A percentile compares a stretch with the other conserved stretches of the same genome.
phyloP scores from a whole-genome alignment of 306 rosid species.

The Mimosa pudica region DNA sequence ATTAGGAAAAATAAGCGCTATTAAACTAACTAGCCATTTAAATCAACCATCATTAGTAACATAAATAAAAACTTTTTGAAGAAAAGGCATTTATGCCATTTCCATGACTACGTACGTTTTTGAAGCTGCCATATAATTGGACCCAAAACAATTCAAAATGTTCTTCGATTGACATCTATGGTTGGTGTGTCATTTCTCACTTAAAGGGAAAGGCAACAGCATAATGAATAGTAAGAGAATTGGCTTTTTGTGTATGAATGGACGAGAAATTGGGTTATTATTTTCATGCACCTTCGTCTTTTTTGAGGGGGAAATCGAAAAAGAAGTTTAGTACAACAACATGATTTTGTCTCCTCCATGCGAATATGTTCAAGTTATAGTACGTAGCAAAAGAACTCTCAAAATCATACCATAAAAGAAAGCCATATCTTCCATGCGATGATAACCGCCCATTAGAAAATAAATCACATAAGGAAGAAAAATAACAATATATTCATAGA shows the following conservation, averaged over 20 bases:
- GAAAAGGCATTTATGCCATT: not conserved
- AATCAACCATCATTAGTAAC: not conserved
- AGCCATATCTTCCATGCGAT: conserved; percentile 26
- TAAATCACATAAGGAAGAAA: not conserved
- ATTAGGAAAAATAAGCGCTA: not conserved
- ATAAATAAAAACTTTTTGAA: not conserved
- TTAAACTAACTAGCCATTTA: not conserved
- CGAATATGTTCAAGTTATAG: not conserved
- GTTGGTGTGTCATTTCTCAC: conserved; percentile 30
- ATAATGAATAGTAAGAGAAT: conserved; percentile 15
- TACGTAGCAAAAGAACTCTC: conserved; percentile 10
- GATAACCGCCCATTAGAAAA: conserved; percentile 19
- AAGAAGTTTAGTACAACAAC: not conserved
- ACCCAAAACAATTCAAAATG: not conserved
- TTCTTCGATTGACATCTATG: conserved; percentile 26
- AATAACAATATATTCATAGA: not conserved
- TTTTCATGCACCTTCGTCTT: not conserved
- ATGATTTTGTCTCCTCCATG: conserved; percentile 24
- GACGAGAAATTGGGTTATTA: conserved; percentile 10
- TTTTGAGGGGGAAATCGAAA: not conserved
- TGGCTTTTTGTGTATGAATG: not conserved
- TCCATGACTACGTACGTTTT: not conserved
- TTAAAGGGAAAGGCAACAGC: not conserved
- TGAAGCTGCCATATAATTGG: not conserved
- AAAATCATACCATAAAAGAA: conserved; percentile 1